A percentile compares a stretch with the other conserved stretches of the same genome.
phyloP scores from a whole-genome alignment of 495 filamentous ascomycete genomes.

The Lophium mytilinum region DNA sequence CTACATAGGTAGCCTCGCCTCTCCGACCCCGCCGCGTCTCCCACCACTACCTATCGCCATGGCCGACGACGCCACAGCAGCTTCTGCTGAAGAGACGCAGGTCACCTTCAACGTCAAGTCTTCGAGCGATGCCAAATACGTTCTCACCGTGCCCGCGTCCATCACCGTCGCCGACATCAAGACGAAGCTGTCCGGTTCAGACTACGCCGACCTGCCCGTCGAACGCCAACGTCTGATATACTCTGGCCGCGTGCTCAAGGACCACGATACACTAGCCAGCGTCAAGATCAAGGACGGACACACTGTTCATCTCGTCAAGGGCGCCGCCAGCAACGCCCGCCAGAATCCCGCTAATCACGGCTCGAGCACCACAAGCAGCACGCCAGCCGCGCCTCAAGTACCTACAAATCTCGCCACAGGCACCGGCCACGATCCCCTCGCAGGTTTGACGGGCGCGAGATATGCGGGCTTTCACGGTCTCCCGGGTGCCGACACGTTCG shows the following conservation, averaged over 20 bases:
- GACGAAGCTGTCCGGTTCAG: conserved; percentile 65
- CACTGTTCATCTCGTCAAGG: conserved; percentile 92
- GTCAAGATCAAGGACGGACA: conserved; percentile 97
- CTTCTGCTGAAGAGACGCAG: conserved; percentile 43
- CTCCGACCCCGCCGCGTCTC: background rate
- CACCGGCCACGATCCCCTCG: conserved; percentile 78
- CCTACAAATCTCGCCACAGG: conserved; percentile 89
- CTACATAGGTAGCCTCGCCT: no score
- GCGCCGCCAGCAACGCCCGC: conserved; percentile 79
- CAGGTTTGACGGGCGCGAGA: conserved; percentile 84
- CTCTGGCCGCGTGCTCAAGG: conserved; percentile 92
- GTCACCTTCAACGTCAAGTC: conserved; percentile 95
- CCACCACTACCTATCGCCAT: conserved; percentile 3
- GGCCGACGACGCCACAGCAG: conserved; percentile 42
- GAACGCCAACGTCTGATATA: conserved; percentile 94
- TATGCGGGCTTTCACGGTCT: conserved; percentile 89
- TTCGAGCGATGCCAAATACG: conserved; percentile 75
- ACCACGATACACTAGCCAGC: conserved; percentile 69
- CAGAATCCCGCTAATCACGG: conserved; percentile 49
- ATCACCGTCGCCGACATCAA: conserved; percentile 82
- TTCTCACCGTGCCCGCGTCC: conserved; percentile 67
- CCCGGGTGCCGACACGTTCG: conserved; percentile 83
- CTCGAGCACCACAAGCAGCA: conserved; percentile 42
- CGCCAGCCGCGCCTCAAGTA: conserved; percentile 51
- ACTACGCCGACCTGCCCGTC: conserved; percentile 75